phyloP scores from a whole-genome alignment of 2,329 filamentous ascomycete genomes.

The Cordyceps fumosorosea region DNA sequence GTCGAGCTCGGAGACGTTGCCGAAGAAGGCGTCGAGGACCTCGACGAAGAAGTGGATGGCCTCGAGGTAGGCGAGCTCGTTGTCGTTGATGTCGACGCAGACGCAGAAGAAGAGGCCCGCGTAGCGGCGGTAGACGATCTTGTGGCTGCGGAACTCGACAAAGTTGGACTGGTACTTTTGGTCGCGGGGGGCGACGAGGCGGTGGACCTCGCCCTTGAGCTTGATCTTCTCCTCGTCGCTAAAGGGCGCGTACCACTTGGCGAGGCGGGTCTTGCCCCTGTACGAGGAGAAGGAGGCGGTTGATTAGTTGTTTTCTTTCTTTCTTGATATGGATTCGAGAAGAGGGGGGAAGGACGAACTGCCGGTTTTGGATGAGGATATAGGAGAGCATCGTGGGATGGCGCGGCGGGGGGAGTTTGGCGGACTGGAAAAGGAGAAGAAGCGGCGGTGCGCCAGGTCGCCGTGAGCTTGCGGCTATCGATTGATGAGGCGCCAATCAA shows the following conservation, averaged over 20 bases:
- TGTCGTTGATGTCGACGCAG: conserved; percentile 98
- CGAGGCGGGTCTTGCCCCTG: conserved; percentile 95
- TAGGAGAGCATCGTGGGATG: conserved; percentile 62
- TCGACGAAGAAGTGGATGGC: conserved; percentile 99
- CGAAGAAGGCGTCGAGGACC: conserved; percentile 96
- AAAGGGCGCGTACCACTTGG: conserved; percentile 98
- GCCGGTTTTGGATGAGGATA: conserved; percentile 80
- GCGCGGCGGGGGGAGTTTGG: neutral
- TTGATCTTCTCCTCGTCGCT: conserved; percentile 99
- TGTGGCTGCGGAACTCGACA: conserved; percentile 90
- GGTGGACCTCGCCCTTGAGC: conserved; percentile 97
- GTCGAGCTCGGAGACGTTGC: conserved; percentile 97
- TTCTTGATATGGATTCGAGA: too few relatives aligned
- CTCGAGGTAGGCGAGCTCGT: conserved; percentile 93
- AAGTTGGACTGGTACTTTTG: conserved; percentile 99
- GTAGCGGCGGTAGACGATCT: conserved; percentile 96
- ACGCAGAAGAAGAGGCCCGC: conserved; percentile 98
- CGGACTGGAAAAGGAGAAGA: neutral
- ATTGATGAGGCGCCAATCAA: neutral
- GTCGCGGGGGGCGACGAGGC: conserved; percentile 92
- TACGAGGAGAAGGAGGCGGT: neutral
- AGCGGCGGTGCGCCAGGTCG: neutral
- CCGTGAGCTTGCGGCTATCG: too few relatives aligned
- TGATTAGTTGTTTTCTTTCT: neutral
- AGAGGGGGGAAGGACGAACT: conserved; percentile 45